Conservation (phyloP, 2,329 filamentous ascomycete species). For the Fonsecaea nubica region DNA sequence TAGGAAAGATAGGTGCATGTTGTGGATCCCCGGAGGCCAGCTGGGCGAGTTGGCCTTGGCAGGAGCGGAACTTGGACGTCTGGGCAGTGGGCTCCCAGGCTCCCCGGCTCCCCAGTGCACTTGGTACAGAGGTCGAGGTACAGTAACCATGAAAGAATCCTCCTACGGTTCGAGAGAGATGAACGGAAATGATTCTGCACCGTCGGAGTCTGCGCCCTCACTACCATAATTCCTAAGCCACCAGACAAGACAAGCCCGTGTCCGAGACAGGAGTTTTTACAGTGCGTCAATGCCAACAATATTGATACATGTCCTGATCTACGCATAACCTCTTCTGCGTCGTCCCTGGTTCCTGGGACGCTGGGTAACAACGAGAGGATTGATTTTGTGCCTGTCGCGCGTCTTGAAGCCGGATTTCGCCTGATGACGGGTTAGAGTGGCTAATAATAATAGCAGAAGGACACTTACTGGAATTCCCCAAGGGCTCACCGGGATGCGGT, state of each 20-base stretch:
- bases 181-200: not conserved
- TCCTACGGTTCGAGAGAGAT: not conserved
- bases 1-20: no score
- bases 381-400: conserved; percentile 82
- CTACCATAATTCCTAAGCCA: not conserved
- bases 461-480: conserved; percentile 90
- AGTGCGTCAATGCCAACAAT: conserved; percentile 1
- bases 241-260: not conserved
- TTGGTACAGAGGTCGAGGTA: no score
- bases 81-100: no score
- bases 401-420: conserved; percentile 79
- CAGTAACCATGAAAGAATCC: not conserved
- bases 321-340: conserved; percentile 59
- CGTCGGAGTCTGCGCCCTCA: not conserved
- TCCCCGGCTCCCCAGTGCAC: not conserved
- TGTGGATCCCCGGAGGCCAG: no score
- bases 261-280: not conserved
- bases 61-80: no score
- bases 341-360: conserved; percentile 90
- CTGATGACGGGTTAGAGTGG: conserved; percentile 43
- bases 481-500: conserved; percentile 89
- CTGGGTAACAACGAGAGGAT: conserved; percentile 87
- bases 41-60: no score
- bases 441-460: conserved; percentile 14
- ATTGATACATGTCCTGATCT: conserved; percentile 18